Percentiles rank a stretch among this genome's conserved stretches.
Conservation (phyloP, 176 grass and related monocot genomes). For the Stipa capillata region DNA sequence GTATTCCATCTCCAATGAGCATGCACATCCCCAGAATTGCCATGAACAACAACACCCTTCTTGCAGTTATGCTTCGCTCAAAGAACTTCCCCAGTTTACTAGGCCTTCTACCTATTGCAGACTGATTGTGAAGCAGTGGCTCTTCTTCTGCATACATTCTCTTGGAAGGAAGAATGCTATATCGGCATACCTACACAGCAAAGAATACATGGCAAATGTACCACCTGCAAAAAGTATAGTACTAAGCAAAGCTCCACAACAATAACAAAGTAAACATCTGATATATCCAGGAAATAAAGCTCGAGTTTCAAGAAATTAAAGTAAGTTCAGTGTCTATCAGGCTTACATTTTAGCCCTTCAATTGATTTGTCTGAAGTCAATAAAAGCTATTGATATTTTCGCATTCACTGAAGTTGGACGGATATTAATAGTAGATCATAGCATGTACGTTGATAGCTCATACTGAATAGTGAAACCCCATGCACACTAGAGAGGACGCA, state of each 20-base stretch:
- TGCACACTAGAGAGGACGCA: too few relatives aligned
- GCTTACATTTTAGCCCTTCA: neutral
- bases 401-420: neutral
- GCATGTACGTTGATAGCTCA: neutral
- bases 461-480: neutral
- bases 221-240: conserved; percentile 41
- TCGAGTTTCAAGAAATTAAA: neutral
- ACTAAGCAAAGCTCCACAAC: neutral
- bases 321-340: neutral
- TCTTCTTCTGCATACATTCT: conserved; percentile 31
- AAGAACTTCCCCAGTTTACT: conserved; percentile 60
- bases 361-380: neutral
- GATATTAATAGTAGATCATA: neutral
- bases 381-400: neutral
- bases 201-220: conserved; percentile 77
- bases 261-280: neutral
- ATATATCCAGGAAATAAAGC: neutral
- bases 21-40: conserved; percentile 80
- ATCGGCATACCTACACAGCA: conserved; percentile 65
- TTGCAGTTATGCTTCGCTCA: conserved; percentile 53
- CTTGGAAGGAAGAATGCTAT: conserved; percentile 72
- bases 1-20: conserved; percentile 87
- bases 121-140: conserved; percentile 1
- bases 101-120: conserved; percentile 10
- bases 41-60: conserved; percentile 69